Conservation (phyloP, 345 rosid genomes). For the Bruguiera parviflora region DNA sequence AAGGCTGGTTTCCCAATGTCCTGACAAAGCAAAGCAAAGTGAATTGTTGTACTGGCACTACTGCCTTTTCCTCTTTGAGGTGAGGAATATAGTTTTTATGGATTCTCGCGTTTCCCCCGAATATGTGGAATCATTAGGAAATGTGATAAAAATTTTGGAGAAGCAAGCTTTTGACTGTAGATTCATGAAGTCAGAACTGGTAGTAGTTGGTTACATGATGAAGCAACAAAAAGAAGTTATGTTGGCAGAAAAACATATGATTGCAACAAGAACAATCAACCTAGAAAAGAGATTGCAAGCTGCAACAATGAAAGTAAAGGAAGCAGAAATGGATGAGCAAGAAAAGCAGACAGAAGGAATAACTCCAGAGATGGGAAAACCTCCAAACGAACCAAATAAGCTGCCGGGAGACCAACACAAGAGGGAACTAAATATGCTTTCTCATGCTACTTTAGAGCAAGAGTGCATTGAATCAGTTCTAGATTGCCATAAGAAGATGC, state of each 20-base stretch:
- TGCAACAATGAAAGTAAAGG: conserved; percentile 1
- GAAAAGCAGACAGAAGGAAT: conserved; percentile 1
- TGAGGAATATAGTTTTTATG: conserved; percentile 23
- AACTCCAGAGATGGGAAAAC: not conserved
- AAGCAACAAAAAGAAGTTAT: conserved; percentile 15
- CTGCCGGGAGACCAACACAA: not conserved
- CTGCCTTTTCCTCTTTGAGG: conserved; percentile 28
- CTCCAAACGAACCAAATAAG: not conserved
- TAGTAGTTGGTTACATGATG: conserved; percentile 20
- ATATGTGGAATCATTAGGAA: conserved; percentile 18
- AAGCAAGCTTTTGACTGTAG: conserved; percentile 30
- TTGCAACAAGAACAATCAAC: conserved; percentile 15
- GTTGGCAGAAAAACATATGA: conserved; percentile 21
- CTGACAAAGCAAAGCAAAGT: conserved; percentile 14
- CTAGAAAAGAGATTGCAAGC: conserved; percentile 17
- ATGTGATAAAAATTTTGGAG: conserved; percentile 23
- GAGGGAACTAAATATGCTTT: conserved; percentile 5
- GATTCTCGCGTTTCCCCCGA: conserved; percentile 24
- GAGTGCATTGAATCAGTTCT: conserved; percentile 14
- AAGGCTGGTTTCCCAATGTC: not conserved
- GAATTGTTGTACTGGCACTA: conserved; percentile 21
- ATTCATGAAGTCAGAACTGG: conserved; percentile 30
- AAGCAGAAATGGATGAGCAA: conserved; percentile 1
- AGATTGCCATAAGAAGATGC: conserved; percentile 17
- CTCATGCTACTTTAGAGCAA: conserved; percentile 8